Evolutionary conservation across 768 basidiomycete genomes (phyloP).

Genomic region (Boletellus ananas): DNA sequence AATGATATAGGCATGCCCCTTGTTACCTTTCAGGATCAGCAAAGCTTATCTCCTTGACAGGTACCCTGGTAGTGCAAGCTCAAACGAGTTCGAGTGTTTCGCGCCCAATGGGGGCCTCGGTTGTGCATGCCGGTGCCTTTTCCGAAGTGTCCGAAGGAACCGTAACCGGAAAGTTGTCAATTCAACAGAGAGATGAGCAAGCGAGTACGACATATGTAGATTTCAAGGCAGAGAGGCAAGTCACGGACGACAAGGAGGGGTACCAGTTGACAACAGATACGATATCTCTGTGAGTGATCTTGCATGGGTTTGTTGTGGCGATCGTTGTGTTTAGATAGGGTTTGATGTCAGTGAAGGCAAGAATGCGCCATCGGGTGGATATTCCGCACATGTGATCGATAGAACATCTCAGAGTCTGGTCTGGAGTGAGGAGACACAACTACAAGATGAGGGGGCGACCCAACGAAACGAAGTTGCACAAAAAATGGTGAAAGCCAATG

Average conservation of each 20-base stretch:
- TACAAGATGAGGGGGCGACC: background rate
- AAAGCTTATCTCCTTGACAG: background rate
- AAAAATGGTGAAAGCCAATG: background rate
- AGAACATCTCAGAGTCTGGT: background rate
- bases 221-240: background rate
- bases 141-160: background rate
- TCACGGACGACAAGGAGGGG: background rate
- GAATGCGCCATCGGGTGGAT: background rate
- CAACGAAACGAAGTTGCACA: background rate
- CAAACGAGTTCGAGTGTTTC: background rate
- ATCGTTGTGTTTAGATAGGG: background rate
- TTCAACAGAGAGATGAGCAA: background rate
- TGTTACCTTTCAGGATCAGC: background rate
- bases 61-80: background rate
- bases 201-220: background rate
- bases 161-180: background rate
- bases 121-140: background rate
- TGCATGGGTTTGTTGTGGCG: background rate
- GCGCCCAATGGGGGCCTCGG: background rate
- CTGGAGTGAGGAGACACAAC: background rate
- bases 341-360: background rate
- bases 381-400: background rate
- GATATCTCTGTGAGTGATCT: slow-evolving; percentile 1
- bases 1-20: background rate
- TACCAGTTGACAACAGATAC: background rate